These are phyloP conservation scores for Phytophthora pini DNA, from an alignment of 352 stramenopile genomes.

Conservation along the genomic window DNA sequence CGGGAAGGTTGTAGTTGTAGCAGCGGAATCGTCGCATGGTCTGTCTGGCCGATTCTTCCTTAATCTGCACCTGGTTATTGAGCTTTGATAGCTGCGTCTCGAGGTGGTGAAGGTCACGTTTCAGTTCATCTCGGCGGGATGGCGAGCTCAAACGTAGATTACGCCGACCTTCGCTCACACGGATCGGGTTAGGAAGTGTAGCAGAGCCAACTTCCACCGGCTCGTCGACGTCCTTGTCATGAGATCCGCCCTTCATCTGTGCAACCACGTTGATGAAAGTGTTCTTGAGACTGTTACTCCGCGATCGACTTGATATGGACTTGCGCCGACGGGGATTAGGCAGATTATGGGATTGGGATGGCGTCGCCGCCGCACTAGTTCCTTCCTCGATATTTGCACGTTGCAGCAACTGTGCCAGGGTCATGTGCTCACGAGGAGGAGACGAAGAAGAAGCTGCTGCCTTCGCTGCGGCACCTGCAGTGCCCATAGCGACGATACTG, in stretches of 20 bases:
- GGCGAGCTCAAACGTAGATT: slow-evolving; percentile 34
- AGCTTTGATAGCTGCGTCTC: slow-evolving; percentile 70
- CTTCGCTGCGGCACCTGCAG: slow-evolving; percentile 34
- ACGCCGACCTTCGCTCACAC: slow-evolving; percentile 30
- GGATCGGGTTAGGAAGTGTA: slow-evolving; percentile 40
- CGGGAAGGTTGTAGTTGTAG: slow-evolving; percentile 87
- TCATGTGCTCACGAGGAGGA: slow-evolving; percentile 38
- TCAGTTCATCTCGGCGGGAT: slow-evolving; percentile 59
- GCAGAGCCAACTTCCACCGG: slow-evolving; percentile 35
- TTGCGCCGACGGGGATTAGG: slow-evolving; percentile 57
- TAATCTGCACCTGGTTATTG: slow-evolving; percentile 67
- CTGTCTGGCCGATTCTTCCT: slow-evolving; percentile 65
- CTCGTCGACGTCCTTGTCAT: slow-evolving; percentile 46
- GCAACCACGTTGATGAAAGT: slow-evolving; percentile 70
- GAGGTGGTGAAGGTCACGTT: slow-evolving; percentile 59
- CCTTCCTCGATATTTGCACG: slow-evolving; percentile 28
- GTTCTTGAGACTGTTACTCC: slow-evolving; percentile 76
- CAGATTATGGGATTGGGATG: slow-evolving; percentile 37
- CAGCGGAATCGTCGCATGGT: slow-evolving; percentile 72
- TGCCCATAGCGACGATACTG: slow-evolving; percentile 48
- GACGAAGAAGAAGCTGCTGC: slow-evolving; percentile 13
- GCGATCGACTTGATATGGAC: slow-evolving; percentile 60
- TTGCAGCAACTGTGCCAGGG: slow-evolving; percentile 44
- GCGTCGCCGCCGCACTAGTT: not conserved
- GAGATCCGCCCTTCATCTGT: slow-evolving; percentile 50